Evolutionary conservation across 805 yeast species (phyloP).

Genomic region (Deakozyma indianensis): DNA sequence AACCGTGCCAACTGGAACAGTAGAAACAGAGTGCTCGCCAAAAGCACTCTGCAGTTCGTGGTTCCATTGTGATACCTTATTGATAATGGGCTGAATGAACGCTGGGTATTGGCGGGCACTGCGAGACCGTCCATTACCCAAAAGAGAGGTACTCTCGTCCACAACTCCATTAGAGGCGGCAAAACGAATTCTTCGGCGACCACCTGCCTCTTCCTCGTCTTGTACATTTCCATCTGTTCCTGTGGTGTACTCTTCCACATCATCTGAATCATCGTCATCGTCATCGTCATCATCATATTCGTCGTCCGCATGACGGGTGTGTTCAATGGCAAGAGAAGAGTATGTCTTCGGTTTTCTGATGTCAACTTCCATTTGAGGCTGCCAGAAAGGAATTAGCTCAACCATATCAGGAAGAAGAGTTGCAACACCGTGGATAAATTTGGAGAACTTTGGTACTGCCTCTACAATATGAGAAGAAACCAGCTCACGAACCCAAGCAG

Average conservation of each 20-base stretch:
- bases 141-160: conserved; percentile 14
- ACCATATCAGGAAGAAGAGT: conserved; percentile 76
- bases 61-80: background rate
- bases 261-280: conserved; percentile 19
- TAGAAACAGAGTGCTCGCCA: conserved; percentile 34
- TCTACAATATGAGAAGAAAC: conserved; percentile 88
- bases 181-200: background rate
- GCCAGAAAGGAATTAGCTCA: conserved; percentile 87
- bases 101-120: background rate
- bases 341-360: conserved; percentile 72
- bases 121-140: conserved; percentile 6
- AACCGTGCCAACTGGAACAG: conserved; percentile 50
- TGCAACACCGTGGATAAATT: conserved; percentile 94
- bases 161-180: conserved; percentile 3
- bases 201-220: conserved; percentile 15
- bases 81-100: background rate
- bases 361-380: conserved; percentile 92
- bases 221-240: conserved; percentile 12
- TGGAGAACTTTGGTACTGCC: conserved; percentile 95
- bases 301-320: background rate
- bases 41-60: conserved; percentile 14
- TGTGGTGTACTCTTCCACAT: conserved; percentile 18
- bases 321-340: conserved; percentile 10
- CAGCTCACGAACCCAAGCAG: conserved; percentile 90
- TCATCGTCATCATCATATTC: conserved; percentile 3